Evolutionary conservation across 495 filamentous ascomycete genomes (phyloP), one percentile per base, ranked within the genome.

Genomic region (Friedmanniomyces simplex): DNA sequence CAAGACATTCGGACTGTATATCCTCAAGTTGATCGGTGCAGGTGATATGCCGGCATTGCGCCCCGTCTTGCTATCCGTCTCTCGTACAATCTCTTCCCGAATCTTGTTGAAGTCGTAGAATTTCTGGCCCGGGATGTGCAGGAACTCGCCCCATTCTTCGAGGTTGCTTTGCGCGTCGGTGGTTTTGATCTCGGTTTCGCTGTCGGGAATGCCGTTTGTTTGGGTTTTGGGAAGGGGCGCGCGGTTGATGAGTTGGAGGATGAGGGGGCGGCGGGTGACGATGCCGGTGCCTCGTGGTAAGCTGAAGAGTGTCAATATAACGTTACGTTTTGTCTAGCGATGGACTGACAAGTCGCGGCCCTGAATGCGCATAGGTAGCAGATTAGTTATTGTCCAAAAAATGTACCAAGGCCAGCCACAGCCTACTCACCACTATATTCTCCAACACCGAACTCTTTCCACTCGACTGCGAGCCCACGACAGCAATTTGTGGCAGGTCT

Each of bases 361-460:
- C 39, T 43, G 14, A 5, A n/a, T 60, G 32, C 26, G 57, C 39
- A 42, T 51, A 55, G 28, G 32, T 14, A 50, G 22, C 20, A 46
- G 50, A 37, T 87, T 72, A 43, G 39, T 79, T 32, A 32, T 32
- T 32, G 28, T 32, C 28, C 28, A 10, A 97, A 94, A 99, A 97
- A 74, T 20, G 13, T 43, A 43, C 14, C 39, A 8, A 37, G 34
- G 8, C 18, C 39, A 3, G 3, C 28, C 28, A 10, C 4, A 32
- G 28, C 39, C 2, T 16, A 43, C 39, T 43, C 14, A 43, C 94
- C 41, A 99, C 94, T 65, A 99, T 99, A 68, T 99, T 99, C 74
- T 99, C 94, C 66, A 99, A 73, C 64, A 99, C 94, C n/a, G 93
- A 97, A 77, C 91, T 96, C 83, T 99, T 99, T 69, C 94, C 94